Base-by-base conservation (phyloP, 768 basidiomycete species). In the Phanerochaete carnosa region DNA sequence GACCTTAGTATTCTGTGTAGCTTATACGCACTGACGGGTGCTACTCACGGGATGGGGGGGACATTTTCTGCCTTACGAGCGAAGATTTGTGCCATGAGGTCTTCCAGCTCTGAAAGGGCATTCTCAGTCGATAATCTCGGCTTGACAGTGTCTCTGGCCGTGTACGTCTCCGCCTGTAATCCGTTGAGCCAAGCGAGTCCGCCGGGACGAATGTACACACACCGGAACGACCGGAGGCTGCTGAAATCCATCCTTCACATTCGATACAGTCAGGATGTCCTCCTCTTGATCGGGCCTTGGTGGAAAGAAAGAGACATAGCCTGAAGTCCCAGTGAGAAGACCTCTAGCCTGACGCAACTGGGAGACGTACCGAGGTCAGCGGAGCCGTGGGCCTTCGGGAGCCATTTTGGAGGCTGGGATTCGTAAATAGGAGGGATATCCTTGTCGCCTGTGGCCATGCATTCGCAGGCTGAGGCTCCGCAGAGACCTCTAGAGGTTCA, bases 1-100 rank as follows among this genome's bases (percentile, higher is more conserved):
- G 35, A 16, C 9, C 65, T 47, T 15, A 7, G 25, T 50, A 26
- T 28, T 55, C 8, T 28, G 58, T 19, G 22, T 29, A 8, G 60
- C 35, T 65, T 13, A 35, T 52, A 52, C 25, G 29, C 25, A 23
- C 11, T 12, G 49, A 1, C 16, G 25, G 29, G 3, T 1, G 32
- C 1, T 4, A 76, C 89, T 65, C 70, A 92, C 92, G 89, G 87
- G 47, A 94, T 75, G 3, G 78, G 58, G 22, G 87, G 80, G 12
- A 82, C 70, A 57, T 72, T 77, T 55, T 89, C 86, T 9, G 80
- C 77, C 51, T 85, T 81, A 35, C 88, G 83, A 51, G 77, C 69
- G 60, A 92, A 89, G 53, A 94, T 84, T 64, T 90, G 88, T 55
- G 85, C 82, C 85, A 93, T 89, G 29, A 94, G 76, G 54, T 84